phyloP scores from a whole-genome alignment of 2,329 filamentous ascomycete species.

The Fusarium hostae region DNA sequence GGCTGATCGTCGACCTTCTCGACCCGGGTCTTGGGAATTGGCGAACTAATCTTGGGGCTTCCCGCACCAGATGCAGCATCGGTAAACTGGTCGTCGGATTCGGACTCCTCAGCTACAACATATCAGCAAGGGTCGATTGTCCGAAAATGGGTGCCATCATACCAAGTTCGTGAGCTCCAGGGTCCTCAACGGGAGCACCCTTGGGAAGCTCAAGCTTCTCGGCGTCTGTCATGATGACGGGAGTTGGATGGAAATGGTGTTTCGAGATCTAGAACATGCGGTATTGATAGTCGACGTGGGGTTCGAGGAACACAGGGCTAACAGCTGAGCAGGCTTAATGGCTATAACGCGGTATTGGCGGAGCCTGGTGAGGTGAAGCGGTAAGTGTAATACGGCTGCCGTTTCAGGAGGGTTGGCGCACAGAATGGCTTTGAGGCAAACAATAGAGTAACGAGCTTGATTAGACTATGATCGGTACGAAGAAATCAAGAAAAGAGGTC shows the following conservation, averaged over 20 bases:
- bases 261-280: conserved; percentile 32
- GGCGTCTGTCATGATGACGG: conserved; percentile 44
- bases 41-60: conserved; percentile 58
- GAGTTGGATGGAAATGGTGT: conserved; percentile 7
- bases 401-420: not conserved
- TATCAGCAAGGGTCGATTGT: conserved; percentile 40
- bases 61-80: conserved; percentile 68
- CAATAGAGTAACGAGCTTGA: conserved; percentile 7
- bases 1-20: conserved; percentile 65
- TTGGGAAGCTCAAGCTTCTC: conserved; percentile 49
- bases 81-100: conserved; percentile 76
- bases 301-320: conserved; percentile 15
- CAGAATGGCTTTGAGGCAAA: not conserved
- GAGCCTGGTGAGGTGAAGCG: conserved; percentile 3
- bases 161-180: conserved; percentile 71
- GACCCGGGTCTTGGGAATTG: conserved; percentile 68
- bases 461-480: conserved; percentile 3
- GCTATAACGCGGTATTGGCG: conserved; percentile 7
- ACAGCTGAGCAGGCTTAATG: conserved; percentile 18
- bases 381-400: conserved; percentile 8
- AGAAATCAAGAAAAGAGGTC: conserved; percentile 32
- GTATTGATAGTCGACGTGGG: conserved; percentile 38
- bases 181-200: conserved; percentile 56
- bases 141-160: conserved; percentile 17
- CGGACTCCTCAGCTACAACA: conserved; percentile 61